Conservation (phyloP, 1,284 basidiomycete species). For the Inonotus hispidus region DNA sequence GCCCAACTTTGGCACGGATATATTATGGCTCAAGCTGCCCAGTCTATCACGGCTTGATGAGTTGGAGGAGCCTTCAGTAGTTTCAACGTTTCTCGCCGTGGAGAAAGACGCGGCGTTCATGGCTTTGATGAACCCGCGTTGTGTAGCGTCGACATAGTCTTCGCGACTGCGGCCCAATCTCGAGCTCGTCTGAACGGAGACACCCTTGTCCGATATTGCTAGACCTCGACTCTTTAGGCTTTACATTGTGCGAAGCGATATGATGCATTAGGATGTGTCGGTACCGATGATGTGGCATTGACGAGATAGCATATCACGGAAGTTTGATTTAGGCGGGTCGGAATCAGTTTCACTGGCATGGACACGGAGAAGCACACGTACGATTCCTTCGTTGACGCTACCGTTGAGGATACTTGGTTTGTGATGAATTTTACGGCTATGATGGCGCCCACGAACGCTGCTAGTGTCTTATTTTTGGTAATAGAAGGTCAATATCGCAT, state of each 20-base stretch:
- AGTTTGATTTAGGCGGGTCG: not conserved
- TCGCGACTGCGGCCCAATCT: conserved; percentile 44
- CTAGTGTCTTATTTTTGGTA: conserved; percentile 34
- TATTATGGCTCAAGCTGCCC: not conserved
- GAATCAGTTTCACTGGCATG: not conserved
- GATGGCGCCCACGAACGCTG: conserved; percentile 38
- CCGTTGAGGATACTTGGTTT: conserved; percentile 33
- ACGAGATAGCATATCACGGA: too few relatives aligned
- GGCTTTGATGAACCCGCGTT: conserved; percentile 32
- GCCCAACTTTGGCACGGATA: not conserved
- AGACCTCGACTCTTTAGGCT: conserved; percentile 56
- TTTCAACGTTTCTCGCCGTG: conserved; percentile 3
- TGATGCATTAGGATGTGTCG: not conserved
- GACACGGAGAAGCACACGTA: conserved; percentile 25
- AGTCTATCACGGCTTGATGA: not conserved
- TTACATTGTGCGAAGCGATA: not conserved
- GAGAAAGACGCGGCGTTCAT: conserved; percentile 16
- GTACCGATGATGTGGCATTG: not conserved
- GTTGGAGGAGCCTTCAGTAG: not conserved
- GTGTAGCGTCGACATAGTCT: conserved; percentile 65
- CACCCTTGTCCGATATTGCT: conserved; percentile 47
- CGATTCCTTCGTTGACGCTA: conserved; percentile 44
- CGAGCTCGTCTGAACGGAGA: conserved; percentile 57
- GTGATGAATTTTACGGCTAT: conserved; percentile 34
- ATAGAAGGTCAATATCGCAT: not conserved